These are phyloP conservation scores for Kwoniella shivajii DNA, from an alignment of 1,284 basidiomycete genomes.

Conservation along the genomic window DNA sequence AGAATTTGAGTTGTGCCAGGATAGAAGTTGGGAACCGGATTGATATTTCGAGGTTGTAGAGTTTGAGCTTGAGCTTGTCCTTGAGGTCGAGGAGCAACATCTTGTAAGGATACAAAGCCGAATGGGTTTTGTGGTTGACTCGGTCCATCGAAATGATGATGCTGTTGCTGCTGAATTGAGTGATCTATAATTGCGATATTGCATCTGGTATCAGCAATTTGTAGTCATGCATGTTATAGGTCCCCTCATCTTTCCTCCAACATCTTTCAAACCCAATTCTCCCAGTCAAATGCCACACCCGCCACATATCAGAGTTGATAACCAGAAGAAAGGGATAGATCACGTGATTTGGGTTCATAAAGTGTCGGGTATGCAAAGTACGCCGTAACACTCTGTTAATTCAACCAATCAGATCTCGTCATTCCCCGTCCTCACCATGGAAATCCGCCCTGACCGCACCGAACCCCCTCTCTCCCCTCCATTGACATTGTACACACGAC, in stretches of 20 bases:
- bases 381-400: too few species aligned
- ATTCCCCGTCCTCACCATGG: neutral
- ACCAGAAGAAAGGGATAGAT: neutral
- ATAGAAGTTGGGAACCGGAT: too few species aligned
- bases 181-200: neutral
- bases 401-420: neutral
- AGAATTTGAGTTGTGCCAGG: neutral
- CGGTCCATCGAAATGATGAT: neutral
- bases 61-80: too few species aligned
- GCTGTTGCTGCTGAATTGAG: neutral
- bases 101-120: conserved; percentile 17
- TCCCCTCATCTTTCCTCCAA: neutral
- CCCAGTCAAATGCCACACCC: neutral
- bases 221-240: neutral
- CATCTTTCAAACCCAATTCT: too few species aligned
- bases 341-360: too few species aligned
- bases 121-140: neutral
- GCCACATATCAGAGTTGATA: neutral
- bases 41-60: too few species aligned
- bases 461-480: neutral
- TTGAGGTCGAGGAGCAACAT: conserved; percentile 14
- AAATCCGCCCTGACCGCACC: neutral
- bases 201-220: neutral
- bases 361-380: too few species aligned
- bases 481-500: too few species aligned